Conservation (phyloP, 2,329 filamentous ascomycete species). For the Aspergillus sp. region DNA sequence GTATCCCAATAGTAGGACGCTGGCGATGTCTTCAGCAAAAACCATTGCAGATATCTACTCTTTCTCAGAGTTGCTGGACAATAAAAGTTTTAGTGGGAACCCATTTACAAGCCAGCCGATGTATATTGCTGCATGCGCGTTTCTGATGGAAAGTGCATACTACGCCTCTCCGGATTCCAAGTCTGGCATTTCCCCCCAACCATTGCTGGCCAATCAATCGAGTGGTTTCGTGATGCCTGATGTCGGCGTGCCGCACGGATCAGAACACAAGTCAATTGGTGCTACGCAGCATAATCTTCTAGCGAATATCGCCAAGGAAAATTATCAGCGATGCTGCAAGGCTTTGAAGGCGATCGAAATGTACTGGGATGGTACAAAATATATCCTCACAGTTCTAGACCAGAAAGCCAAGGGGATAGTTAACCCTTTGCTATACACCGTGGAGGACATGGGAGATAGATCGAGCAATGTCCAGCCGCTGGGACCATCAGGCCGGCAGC, state of each 20-base stretch:
- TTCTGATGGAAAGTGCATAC: slow-evolving; percentile 71
- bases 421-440: slow-evolving; percentile 59
- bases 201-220: slow-evolving; percentile 23
- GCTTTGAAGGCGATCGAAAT: slow-evolving; percentile 70
- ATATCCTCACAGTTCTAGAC: slow-evolving; percentile 77
- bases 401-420: slow-evolving; percentile 82
- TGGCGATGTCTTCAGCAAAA: slow-evolving; percentile 81
- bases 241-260: slow-evolving; percentile 19
- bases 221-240: slow-evolving; percentile 29
- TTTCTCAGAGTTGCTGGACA: slow-evolving; percentile 77
- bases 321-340: slow-evolving; percentile 81
- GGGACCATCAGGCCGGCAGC: slow-evolving; percentile 44
- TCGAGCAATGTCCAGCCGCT: slow-evolving; percentile 46
- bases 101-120: slow-evolving; percentile 86
- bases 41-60: slow-evolving; percentile 83
- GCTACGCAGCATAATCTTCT: slow-evolving; percentile 63
- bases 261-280: slow-evolving; percentile 23
- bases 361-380: slow-evolving; percentile 81
- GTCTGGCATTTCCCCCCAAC: slow-evolving; percentile 45
- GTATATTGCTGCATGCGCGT: slow-evolving; percentile 83
- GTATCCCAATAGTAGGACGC: slow-evolving; percentile 68
- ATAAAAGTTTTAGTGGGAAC: slow-evolving; percentile 77
- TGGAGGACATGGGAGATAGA: slow-evolving; percentile 70
- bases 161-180: slow-evolving; percentile 60
- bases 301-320: slow-evolving; percentile 73